phyloP scores from a whole-genome alignment of 176 grass and related monocot genomes.

The Puya raimondii region DNA sequence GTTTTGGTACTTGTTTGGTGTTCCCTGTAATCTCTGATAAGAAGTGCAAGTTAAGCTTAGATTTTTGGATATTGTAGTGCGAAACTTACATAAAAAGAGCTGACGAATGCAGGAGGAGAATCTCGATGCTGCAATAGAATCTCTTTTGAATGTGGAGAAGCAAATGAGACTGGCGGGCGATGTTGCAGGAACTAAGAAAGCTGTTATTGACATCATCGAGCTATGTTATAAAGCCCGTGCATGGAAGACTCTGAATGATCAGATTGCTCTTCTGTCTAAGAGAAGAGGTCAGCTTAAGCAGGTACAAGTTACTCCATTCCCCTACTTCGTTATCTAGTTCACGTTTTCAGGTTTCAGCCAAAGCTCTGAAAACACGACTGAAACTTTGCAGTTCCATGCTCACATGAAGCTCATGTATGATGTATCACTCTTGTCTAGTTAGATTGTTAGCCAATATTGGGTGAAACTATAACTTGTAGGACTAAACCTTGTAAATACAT shows the following conservation, averaged over 20 bases:
- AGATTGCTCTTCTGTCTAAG: conserved; percentile 85
- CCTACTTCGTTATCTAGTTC: not conserved
- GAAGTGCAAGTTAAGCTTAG: no score
- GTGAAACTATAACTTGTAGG: no score
- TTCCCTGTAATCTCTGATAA: no score
- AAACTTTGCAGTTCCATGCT: no score
- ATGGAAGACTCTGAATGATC: conserved; percentile 98
- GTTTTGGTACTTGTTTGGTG: no score
- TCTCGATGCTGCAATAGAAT: conserved; percentile 76
- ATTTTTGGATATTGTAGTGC: not conserved
- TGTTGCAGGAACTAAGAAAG: conserved; percentile 81
- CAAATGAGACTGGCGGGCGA: conserved; percentile 81
- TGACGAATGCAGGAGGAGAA: conserved; percentile 43
- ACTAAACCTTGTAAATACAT: no score
- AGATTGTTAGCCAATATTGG: no score
- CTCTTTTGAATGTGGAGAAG: conserved; percentile 83
- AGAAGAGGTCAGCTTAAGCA: conserved; percentile 96
- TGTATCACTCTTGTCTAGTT: no score
- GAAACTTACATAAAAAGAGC: not conserved
- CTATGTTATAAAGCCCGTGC: conserved; percentile 67
- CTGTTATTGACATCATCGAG: conserved; percentile 80
- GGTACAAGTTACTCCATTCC: conserved; percentile 18
- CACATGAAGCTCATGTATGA: no score
- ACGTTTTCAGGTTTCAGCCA: no score
- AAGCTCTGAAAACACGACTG: no score